Evolutionary conservation across 805 yeast species (phyloP), one percentile per base, ranked within the genome.

Genomic region (Ogataea haglerorum): DNA sequence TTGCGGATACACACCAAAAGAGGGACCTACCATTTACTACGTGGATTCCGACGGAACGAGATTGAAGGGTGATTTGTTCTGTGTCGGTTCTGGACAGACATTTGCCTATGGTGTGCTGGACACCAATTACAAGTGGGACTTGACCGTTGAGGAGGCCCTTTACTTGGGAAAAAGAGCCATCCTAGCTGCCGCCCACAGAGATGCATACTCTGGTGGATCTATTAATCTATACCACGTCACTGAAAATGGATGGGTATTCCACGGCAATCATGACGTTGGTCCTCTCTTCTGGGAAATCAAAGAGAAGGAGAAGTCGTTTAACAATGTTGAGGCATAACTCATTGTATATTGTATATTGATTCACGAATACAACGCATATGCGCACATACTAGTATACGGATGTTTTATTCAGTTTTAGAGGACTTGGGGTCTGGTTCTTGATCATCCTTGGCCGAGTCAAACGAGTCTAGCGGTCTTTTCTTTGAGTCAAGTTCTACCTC

Each of bases 51-150:
- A 93, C 60, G 99, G 99, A 38, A 85, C 97, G 4, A 80, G 99
- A 67, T 72, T 93, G 58, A 82, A 87, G 62, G 99, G 99, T 41
- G 96, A 91, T 60, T 54, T 90, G 49, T 93, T 93, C 67, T 88
- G 96, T 72, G 99, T 93, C 23, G 99, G 99, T 34, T 91, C 98
- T 1, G 99, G 99, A 67, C 99, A 93, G 70, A 93, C 99, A 2
- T 93, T 93, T 68, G 99, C 99, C 8, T 93, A 93, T 60, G 99
- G 99, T 74, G 99, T 93, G 16, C 73, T 93, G 51, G 99, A 93
- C 63, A 79, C 95, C 24, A 90, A 86, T 55, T 86, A 88, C 67
- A 77, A 75, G 54, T 89, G 96, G 96, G 97, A 93, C 58, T 68
- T 93, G 47, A 63, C 87, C 2, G 91, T 86, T 3, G 98, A 93